Evolutionary conservation across 2,329 filamentous ascomycete species (phyloP).

Genomic region (Amphichorda felina): DNA sequence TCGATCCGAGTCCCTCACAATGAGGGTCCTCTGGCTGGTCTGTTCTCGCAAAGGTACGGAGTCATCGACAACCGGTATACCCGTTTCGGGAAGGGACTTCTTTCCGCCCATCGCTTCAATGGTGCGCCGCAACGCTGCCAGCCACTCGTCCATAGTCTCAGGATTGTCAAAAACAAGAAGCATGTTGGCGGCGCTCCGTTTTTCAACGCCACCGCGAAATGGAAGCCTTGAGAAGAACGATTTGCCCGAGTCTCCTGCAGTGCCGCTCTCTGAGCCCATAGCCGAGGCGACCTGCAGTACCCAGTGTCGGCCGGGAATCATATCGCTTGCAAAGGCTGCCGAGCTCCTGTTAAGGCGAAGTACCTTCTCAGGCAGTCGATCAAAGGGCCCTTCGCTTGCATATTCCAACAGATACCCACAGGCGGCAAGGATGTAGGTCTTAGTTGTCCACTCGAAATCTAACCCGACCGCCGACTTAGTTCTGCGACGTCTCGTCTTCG

Average conservation of each 20-base stretch:
- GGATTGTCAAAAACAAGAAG: constrained; percentile 62
- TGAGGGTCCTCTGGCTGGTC: constrained; percentile 31
- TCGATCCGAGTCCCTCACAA: constrained; percentile 34
- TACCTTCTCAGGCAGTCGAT: constrained; percentile 63
- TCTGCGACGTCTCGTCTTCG: constrained; percentile 35
- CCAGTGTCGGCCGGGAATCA: constrained; percentile 70
- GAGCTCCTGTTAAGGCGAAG: constrained; percentile 63
- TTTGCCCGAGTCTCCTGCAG: constrained; percentile 27
- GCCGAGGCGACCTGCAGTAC: constrained; percentile 64
- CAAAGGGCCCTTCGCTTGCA: constrained; percentile 54
- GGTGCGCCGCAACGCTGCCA: constrained; percentile 53
- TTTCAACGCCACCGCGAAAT: constrained; percentile 25
- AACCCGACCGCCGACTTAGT: constrained; percentile 25
- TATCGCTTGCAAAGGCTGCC: constrained; percentile 68
- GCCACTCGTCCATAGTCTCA: constrained; percentile 68
- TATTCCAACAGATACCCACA: constrained; percentile 69
- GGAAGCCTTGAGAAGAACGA: constrained; percentile 4
- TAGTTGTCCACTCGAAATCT: constrained; percentile 55
- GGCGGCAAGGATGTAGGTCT: constrained; percentile 60
- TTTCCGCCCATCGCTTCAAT: constrained; percentile 61
- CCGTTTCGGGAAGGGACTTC: constrained; percentile 49
- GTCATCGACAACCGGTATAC: constrained; percentile 33
- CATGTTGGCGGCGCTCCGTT: constrained; percentile 36
- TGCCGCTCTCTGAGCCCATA: constrained; percentile 44
- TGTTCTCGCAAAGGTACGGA: constrained; percentile 20